Base-by-base conservation (phyloP, 805 yeast genomes). In the Teunomyces cretensis region DNA sequence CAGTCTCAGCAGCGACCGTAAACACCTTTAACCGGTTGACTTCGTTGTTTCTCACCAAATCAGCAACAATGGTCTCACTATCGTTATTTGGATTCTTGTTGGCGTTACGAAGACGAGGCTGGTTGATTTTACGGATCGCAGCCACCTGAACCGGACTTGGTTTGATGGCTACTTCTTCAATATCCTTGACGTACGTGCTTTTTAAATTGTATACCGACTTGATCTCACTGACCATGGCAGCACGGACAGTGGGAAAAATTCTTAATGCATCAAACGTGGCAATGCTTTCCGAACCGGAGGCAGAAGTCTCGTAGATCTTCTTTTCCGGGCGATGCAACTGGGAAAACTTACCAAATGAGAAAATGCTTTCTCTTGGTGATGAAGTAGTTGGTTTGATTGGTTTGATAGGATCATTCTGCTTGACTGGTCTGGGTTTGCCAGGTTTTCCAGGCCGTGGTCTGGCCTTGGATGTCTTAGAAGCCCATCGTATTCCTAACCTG, bases 1-100 rank as follows among this genome's bases (percentile, higher is more conserved):
- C 99, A 0, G 99, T 92, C 61, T 94, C 98, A 2, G 97, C 96
- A 0, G 98, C 97, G 44, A 92, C 64, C 2, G 94, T 80, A 70
- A 80, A 88, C 0, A 84, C 76, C 52, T 82, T 81, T 40, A 82
- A 55, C 47, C 58, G 61, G 22, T 58, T 62, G 16, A 39, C 42
- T 46, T 64, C 69, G 45, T 70, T 68, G 11, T 57, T 56, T 33
- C 53, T 47, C 39, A 60, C 55, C 45, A 67, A 53, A 24, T 63
- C 67, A 5, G 58, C 49, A 28, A 55, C 48, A 22, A 69, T 61
- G 3, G 55, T 55, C 9, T 19, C 36, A 30, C 33, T 35, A 28
- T 33, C 27, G 30, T 73, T 67, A 6, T 61, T 64, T 15, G 56
- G 46, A 33, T 57, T 53, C 40, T 41, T 48, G 7, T 35, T 22